phyloP scores from a whole-genome alignment of 306 rosid genomes.

The Inga laurina region DNA sequence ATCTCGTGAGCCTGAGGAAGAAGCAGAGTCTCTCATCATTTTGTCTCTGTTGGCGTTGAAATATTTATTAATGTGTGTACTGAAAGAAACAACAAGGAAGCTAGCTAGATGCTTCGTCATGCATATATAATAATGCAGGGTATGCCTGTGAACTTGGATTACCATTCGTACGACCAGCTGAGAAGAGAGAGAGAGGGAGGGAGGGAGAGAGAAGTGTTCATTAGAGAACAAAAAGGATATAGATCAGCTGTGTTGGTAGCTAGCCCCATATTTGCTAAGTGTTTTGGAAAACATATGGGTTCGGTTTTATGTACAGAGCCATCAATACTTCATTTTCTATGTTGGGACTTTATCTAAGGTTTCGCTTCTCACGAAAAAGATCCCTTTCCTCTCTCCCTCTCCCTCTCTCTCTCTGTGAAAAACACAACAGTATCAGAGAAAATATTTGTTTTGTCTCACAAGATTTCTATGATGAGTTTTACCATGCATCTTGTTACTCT shows the following conservation, averaged over 20 bases:
- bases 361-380: conserved; percentile 71
- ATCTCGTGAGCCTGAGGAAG: conserved; percentile 26
- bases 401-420: background rate
- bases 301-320: conserved; percentile 28
- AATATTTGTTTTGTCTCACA: background rate
- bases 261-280: too few relatives aligned
- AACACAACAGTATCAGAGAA: background rate
- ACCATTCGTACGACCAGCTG: conserved; percentile 4
- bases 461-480: background rate
- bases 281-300: conserved; percentile 12
- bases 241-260: background rate
- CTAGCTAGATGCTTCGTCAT: background rate
- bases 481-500: too few relatives aligned
- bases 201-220: background rate
- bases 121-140: background rate
- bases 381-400: conserved; percentile 45
- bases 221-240: too few relatives aligned
- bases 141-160: background rate
- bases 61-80: background rate
- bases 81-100: background rate
- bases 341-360: conserved; percentile 54
- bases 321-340: conserved; percentile 53
- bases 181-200: background rate
- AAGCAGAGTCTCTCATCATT: background rate
- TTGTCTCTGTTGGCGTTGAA: background rate